phyloP scores from a whole-genome alignment of 2,329 filamentous ascomycete species.

The Hypoxylon sp. region DNA sequence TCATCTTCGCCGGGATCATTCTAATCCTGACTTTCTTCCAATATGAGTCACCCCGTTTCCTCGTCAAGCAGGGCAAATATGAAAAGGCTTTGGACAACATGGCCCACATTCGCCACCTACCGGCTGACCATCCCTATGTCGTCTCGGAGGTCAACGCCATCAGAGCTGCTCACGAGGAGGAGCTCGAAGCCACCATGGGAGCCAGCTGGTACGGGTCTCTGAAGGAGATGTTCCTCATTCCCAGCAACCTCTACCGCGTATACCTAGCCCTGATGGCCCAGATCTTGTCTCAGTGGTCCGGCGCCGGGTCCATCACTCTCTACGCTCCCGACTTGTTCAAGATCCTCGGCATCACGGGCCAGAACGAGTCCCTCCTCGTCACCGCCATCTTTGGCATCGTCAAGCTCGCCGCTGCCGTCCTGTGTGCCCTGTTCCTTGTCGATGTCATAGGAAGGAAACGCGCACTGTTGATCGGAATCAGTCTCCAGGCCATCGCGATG shows the following conservation, averaged over 20 bases:
- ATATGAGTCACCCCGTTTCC: slow-evolving; percentile 74
- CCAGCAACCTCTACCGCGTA: slow-evolving; percentile 75
- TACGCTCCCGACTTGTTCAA: slow-evolving; percentile 79
- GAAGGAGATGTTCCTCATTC: slow-evolving; percentile 72
- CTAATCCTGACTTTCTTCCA: slow-evolving; percentile 73
- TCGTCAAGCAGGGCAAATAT: slow-evolving; percentile 69
- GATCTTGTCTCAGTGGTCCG: slow-evolving; percentile 76
- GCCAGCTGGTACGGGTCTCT: slow-evolving; percentile 69
- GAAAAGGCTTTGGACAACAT: slow-evolving; percentile 67
- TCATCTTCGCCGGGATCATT: slow-evolving; percentile 80
- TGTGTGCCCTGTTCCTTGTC: slow-evolving; percentile 80
- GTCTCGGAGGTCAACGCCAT: slow-evolving; percentile 69
- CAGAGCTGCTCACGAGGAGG: slow-evolving; percentile 70
- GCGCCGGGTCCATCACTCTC: slow-evolving; percentile 76
- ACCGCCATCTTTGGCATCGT: slow-evolving; percentile 80
- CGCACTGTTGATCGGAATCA: slow-evolving; percentile 66
- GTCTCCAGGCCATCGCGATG: slow-evolving; percentile 67
- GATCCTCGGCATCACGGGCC: slow-evolving; percentile 73
- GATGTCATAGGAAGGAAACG: slow-evolving; percentile 81
- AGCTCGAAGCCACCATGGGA: slow-evolving; percentile 74
- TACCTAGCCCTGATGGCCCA: slow-evolving; percentile 74
- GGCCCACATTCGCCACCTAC: slow-evolving; percentile 64
- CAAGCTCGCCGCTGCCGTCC: slow-evolving; percentile 71
- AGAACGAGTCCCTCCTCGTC: slow-evolving; percentile 73
- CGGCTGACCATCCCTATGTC: slow-evolving; percentile 67